Evolutionary conservation across 2,329 filamentous ascomycete species (phyloP), one percentile per base, ranked within the genome.

Genomic region (Periconia sp.): DNA sequence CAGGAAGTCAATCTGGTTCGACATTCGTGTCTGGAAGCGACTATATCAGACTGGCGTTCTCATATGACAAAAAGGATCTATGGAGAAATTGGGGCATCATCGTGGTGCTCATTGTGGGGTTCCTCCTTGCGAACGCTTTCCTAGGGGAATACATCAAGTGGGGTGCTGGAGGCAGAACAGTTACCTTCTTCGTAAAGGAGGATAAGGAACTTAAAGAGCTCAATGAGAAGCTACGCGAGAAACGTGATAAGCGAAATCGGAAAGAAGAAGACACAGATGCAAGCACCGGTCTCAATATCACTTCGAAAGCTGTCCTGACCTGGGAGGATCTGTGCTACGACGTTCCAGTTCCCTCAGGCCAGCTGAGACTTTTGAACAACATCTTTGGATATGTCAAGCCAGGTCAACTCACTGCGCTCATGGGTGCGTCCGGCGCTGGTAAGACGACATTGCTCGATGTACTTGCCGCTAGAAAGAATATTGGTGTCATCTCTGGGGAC

Each of bases 91-190:
- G 59, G 56, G 68, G 68, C 17, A 94, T 96, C 50, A 84, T 95
- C 47, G 65, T 91, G 9, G 84, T 78, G 2, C 80, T 95, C 49
- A 89, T 95, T 40, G 70, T 86, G 28, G 83, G 84, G 46, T 95
- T 95, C 72, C 76, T 96, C 3, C 69, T 81, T 9, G 72, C 88
- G 43, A 71, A 95, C 52, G 85, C 90, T 26, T 78, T 89, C 12
- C 78, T 92, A 0, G 91, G 89, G 61, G 91, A 96, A 65, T 75
- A 87, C 16, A 77, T 95, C 57, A 88, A 84, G 44, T 89, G 85
- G 54, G 88, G 89, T 29, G 86, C 87, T 65, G 89, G 87, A 6
- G 89, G 90, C n/a, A 90, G 86, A 57, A 82, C 87, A 1, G 84
- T 89, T 17, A 92, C 87, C 22, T 84, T 91, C 39, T 95, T 88